Evolutionary conservation across 2,329 filamentous ascomycete genomes (phyloP), one percentile per base, ranked within the genome.

Genomic region (Phialophora expanda): DNA sequence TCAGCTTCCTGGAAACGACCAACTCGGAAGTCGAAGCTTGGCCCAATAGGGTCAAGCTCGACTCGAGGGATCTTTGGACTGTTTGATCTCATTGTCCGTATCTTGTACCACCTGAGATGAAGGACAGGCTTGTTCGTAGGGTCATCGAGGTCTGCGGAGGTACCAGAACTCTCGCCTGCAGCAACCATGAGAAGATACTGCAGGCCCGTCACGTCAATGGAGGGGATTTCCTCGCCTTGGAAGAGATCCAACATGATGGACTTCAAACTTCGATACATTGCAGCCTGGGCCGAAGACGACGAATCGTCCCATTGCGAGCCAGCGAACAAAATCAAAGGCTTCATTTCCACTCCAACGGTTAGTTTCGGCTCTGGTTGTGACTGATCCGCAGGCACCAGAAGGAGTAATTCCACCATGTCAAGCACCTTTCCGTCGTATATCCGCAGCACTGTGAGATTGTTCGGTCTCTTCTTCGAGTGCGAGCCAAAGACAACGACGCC

Each of bases 21-120:
- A 61, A 97, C 84, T 70, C 90, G 87, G 78, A 97, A 93, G 81
- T 97, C 93, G 81, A 98, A 92, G 70, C 94, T 87, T 4, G 95
- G 95, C 0, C 95, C 94, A 82, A 97, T 96, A 82, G 97, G 93
- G 78, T 97, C 93, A 64, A 98, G 85, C 78, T 98, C 94, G 20
- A 99, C 91, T 62, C 93, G 87, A 7, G 95, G 95, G 53, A 98
- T 82, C 75, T 89, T 91, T 78, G 95, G 91, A 7, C 93, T 93
- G 22, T 69, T 68, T 71, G 89, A 92, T 75, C 90, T 90, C 85
- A 91, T 91, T 56, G 95, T 98, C 74, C 85, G 84, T 73, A 98
- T 89, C 73, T 93, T 86, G 80, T 97, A 98, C 76, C 91, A 89
- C 66, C 95, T 88, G 73, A 97, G 78, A 72, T 86, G 85, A 38